Conservation (phyloP, 441 rosid species). For the Omphalea diandra region DNA sequence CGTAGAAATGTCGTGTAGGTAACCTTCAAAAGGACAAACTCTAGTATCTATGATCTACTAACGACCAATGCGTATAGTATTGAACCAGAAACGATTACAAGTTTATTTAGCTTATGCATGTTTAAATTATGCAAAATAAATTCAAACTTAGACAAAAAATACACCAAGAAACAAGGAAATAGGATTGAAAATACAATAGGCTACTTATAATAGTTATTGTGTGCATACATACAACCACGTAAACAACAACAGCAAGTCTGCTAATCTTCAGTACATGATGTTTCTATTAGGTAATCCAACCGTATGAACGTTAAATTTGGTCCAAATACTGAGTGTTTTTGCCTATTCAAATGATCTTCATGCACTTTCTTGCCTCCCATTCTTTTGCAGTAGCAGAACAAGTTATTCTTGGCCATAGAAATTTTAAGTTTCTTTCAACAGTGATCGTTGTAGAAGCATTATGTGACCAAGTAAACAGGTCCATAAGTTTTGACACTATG, state of each 20-base stretch:
- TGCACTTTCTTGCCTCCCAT: neutral
- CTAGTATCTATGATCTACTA: neutral
- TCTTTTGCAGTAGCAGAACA: neutral
- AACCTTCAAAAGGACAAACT: neutral
- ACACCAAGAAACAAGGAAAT: neutral
- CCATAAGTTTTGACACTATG: conserved; percentile 42
- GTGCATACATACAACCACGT: neutral
- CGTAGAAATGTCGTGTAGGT: neutral
- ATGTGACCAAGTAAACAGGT: conserved; percentile 55
- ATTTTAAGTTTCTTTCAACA: neutral
- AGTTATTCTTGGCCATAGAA: neutral
- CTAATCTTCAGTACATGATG: neutral
- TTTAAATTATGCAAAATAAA: neutral
- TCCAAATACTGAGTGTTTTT: neutral
- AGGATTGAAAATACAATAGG: neutral
- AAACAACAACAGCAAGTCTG: neutral
- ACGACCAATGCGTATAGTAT: neutral
- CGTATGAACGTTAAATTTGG: neutral
- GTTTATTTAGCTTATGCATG: neutral
- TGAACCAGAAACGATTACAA: neutral
- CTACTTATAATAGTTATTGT: neutral
- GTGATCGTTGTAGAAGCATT: neutral
- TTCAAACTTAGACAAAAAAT: neutral
- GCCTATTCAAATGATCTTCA: neutral
- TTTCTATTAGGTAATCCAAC: conserved; percentile 2